phyloP scores from a whole-genome alignment of 1,284 basidiomycete species.

The Megacollybia platyphylla region DNA sequence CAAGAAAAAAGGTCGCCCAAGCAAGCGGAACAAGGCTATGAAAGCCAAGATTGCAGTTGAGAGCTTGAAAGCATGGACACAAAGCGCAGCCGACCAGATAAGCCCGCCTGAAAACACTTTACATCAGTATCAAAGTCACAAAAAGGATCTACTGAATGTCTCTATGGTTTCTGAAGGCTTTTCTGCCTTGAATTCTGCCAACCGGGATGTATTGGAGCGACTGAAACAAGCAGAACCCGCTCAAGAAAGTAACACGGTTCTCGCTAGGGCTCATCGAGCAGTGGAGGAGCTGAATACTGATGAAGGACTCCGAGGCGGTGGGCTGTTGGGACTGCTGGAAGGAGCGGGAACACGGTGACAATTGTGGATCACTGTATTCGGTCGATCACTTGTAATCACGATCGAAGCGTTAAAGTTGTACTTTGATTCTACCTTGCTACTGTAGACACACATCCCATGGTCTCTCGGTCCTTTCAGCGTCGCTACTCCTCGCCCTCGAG shows the following conservation, averaged over 20 bases:
- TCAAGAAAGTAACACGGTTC: conserved; percentile 28
- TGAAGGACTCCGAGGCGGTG: conserved; percentile 12
- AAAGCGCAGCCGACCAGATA: conserved; percentile 20
- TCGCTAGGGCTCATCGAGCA: conserved; percentile 37
- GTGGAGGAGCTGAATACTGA: conserved; percentile 18
- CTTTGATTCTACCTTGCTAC: background rate
- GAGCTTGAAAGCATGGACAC: conserved; percentile 39
- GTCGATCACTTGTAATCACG: background rate
- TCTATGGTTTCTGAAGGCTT: conserved; percentile 11
- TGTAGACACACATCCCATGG: background rate
- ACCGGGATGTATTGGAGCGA: conserved; percentile 33
- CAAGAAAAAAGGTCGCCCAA: conserved; percentile 57
- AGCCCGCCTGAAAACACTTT: conserved; percentile 18
- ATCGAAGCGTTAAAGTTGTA: background rate
- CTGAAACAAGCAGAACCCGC: conserved; percentile 26
- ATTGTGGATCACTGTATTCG: background rate
- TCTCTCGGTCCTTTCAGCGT: background rate
- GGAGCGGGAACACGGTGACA: conserved; percentile 22
- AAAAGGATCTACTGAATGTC: conserved; percentile 23
- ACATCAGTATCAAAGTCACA: conserved; percentile 24
- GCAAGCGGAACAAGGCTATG: conserved; percentile 44
- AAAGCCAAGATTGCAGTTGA: conserved; percentile 38
- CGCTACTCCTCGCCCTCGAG: background rate
- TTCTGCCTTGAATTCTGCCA: conserved; percentile 26
- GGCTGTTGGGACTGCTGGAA: conserved; percentile 29